Evolutionary conservation across 2,329 filamentous ascomycete genomes (phyloP), one percentile per base, ranked within the genome.

Genomic region (Trichoderma sp.): DNA sequence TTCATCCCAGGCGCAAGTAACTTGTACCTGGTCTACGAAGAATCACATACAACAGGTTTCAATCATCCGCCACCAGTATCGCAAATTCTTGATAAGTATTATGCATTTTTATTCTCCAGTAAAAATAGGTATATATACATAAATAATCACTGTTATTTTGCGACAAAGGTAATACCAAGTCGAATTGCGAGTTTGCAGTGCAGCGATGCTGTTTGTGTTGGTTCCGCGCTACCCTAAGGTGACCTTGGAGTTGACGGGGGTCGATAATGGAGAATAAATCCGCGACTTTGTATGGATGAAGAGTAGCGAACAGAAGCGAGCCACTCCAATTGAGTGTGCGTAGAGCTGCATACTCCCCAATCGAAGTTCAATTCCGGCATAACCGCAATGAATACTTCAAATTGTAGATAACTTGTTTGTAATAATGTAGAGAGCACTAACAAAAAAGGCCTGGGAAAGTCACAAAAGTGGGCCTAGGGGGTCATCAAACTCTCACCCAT

Each of bases 401-500:
- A 23, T 13, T 11, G 20, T 23, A 23, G 47, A 50, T 23, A 23
- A 23, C 11, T 12, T 53, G 47, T 20, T 3, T 53, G 0, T 12
- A 53, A 23, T 50, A 53, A 53, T 53, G 20, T 20, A 53, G 2
- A 53, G 47, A 53, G 11, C 47, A 53, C 47, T 53, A 53, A 53
- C 20, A 23, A 13, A 32, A 32, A 26, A 6, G 6, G 6, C 2
- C 53, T 63, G 43, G 4, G 39, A 39, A 63, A 70, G 59, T 62
- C 34, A 63, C 43, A 64, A 70, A 70, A 70, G 68, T 64, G 68
- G 68, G 59, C 58, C 68, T 13, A 63, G 9, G 68, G 66, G 68
- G 59, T 55, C 58, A 23, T 15, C 59, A 63, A 64, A 64, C 58
- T 58, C 66, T 69, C 28, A 15, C 28, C 57, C 39, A 61, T 61